Percentiles rank a stretch among this genome's conserved stretches.
Conservation (phyloP, 2,329 filamentous ascomycete genomes). For the Diplodia corticola region DNA sequence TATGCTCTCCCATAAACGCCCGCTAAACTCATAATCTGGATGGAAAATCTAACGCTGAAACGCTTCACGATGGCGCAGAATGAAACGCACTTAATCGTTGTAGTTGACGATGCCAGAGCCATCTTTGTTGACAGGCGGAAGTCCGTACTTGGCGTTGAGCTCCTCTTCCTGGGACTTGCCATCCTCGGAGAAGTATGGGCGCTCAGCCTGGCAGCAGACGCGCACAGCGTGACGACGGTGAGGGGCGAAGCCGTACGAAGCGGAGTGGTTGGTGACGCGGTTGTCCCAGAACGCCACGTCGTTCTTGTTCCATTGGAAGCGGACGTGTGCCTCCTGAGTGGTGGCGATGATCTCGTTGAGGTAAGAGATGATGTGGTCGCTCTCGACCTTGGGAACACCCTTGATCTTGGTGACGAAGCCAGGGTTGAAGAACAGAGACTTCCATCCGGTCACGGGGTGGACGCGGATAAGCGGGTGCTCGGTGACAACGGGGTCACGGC, state of each 20-base stretch:
- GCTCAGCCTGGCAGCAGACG: conserved; percentile 50
- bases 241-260: conserved; percentile 58
- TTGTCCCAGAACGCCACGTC: conserved; percentile 73
- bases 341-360: conserved; percentile 58
- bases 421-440: conserved; percentile 60
- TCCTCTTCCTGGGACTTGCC: conserved; percentile 59
- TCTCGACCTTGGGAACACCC: conserved; percentile 59
- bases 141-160: conserved; percentile 47
- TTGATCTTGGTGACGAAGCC: conserved; percentile 60
- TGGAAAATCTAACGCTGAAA: neutral
- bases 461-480: conserved; percentile 60
- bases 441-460: conserved; percentile 64
- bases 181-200: conserved; percentile 45
- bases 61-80: no score
- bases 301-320: conserved; percentile 64
- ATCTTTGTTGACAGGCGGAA: conserved; percentile 57
- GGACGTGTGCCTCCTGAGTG: conserved; percentile 67
- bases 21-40: conserved; percentile 4
- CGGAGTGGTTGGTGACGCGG: conserved; percentile 56
- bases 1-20: conserved; percentile 7
- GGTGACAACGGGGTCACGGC: conserved; percentile 55
- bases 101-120: conserved; percentile 58
- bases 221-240: conserved; percentile 58
- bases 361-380: conserved; percentile 53
- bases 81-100: conserved; percentile 47